Percentiles rank a stretch among this genome's conserved stretches.
phyloP scores from a whole-genome alignment of 106 monocot species.

The Dendrobium chrysotoxum region DNA sequence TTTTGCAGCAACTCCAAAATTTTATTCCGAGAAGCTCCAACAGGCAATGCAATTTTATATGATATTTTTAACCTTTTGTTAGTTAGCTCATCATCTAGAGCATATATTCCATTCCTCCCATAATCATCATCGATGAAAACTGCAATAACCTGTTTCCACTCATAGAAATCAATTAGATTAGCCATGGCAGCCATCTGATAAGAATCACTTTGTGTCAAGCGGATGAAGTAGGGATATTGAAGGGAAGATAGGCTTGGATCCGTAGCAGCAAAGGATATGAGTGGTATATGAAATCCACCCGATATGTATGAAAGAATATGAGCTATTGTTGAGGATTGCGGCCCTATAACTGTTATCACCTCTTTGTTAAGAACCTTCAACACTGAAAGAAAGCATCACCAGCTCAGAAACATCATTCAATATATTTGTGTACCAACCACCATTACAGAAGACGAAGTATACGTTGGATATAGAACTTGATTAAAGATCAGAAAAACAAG shows the following conservation, averaged over 20 bases:
- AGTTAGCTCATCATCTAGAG: constrained; percentile 40
- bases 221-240: constrained; percentile 65
- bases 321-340: constrained; percentile 64
- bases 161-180: constrained; percentile 40
- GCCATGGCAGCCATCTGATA: constrained; percentile 81
- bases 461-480: background rate
- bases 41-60: constrained; percentile 43
- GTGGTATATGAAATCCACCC: constrained; percentile 51
- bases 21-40: constrained; percentile 11
- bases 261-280: constrained; percentile 76
- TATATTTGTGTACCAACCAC: background rate
- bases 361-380: constrained; percentile 47
- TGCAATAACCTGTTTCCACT: constrained; percentile 55
- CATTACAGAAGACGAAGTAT: background rate
- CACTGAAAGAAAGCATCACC: constrained; percentile 25
- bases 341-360: constrained; percentile 59
- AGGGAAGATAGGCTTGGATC: constrained; percentile 66
- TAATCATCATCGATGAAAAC: constrained; percentile 67
- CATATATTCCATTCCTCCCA: constrained; percentile 43
- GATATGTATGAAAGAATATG: constrained; percentile 52
- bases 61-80: constrained; percentile 31
- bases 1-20: constrained; percentile 31
- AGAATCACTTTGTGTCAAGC: constrained; percentile 48
- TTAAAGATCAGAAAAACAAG: background rate
- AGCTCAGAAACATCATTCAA: background rate